These are phyloP conservation scores for Chenopodium formosanum DNA, from an alignment of 148 eudicot species.

Conservation along the genomic window DNA sequence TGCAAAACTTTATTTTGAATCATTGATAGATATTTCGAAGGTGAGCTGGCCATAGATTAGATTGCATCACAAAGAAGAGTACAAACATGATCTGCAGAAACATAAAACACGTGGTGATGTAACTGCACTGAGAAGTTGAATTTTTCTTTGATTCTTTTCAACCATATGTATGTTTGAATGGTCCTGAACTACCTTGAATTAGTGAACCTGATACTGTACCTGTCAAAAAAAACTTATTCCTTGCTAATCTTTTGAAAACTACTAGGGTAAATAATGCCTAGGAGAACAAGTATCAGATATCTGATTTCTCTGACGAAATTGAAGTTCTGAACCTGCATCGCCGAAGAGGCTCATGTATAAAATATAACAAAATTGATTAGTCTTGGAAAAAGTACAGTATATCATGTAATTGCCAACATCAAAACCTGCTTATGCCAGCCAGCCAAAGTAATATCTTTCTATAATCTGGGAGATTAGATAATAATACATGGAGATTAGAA, in stretches of 20 bases:
- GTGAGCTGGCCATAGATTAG: background rate
- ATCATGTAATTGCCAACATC: background rate
- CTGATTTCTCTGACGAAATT: background rate
- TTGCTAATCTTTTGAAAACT: background rate
- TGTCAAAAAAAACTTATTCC: background rate
- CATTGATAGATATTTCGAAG: background rate
- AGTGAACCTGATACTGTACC: slow-evolving; percentile 1
- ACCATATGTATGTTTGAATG: background rate
- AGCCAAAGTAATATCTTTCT: slow-evolving; percentile 4
- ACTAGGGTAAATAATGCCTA: background rate
- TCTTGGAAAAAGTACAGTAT: background rate
- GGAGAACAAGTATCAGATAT: background rate
- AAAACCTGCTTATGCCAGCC: background rate
- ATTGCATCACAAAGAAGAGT: background rate
- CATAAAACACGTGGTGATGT: background rate
- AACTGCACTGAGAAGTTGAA: background rate
- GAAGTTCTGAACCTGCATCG: background rate
- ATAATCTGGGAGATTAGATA: slow-evolving; percentile 14
- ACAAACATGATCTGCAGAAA: background rate
- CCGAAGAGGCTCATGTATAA: background rate
- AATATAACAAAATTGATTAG: background rate
- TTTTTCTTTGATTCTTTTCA: background rate
- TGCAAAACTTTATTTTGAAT: background rate
- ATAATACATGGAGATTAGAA: background rate
- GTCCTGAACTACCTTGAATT: background rate